phyloP scores from a whole-genome alignment of 2,329 filamentous ascomycete genomes.

The Polytolypa hystricis region DNA sequence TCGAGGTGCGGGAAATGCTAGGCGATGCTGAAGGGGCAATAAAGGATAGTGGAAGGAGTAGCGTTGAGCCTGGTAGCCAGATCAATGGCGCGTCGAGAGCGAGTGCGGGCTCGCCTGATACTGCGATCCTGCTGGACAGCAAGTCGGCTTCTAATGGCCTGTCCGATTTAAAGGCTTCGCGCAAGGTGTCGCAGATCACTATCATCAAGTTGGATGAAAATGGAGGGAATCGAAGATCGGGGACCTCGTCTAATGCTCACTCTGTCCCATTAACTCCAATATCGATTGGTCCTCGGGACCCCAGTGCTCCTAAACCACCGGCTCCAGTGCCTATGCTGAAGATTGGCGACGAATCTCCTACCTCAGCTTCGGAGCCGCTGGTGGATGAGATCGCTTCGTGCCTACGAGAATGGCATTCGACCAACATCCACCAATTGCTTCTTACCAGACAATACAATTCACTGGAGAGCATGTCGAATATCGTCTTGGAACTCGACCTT shows the following conservation, averaged over 20 bases:
- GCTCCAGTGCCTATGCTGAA: constrained; percentile 96
- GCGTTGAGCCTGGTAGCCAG: constrained; percentile 24
- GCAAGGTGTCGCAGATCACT: constrained; percentile 29
- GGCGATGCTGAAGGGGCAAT: constrained; percentile 51
- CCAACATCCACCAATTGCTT: constrained; percentile 84
- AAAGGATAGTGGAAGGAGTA: constrained; percentile 13
- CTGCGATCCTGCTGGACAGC: constrained; percentile 1
- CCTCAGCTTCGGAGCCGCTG: constrained; percentile 75
- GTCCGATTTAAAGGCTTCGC: constrained; percentile 23
- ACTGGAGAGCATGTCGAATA: constrained; percentile 67
- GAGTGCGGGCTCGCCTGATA: constrained; percentile 16
- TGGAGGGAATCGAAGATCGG: constrained; percentile 21
- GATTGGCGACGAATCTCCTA: constrained; percentile 92
- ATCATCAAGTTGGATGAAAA: constrained; percentile 28
- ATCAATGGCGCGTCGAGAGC: constrained; percentile 16
- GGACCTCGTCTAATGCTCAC: constrained; percentile 18
- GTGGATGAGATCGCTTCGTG: constrained; percentile 98
- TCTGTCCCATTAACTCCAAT: constrained; percentile 27
- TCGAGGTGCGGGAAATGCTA: constrained; percentile 86
- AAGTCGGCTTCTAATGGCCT: constrained; percentile 13
- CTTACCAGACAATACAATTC: constrained; percentile 70
- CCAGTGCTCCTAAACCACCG: constrained; percentile 57
- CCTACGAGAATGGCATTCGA: constrained; percentile 95
- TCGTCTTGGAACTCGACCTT: constrained; percentile 74
- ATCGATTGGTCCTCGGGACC: constrained; percentile 42